A percentile compares a stretch with the other conserved stretches of the same genome.
Conservation (phyloP, 176 grass and related monocot genomes). For the Oryza meridionalis region DNA sequence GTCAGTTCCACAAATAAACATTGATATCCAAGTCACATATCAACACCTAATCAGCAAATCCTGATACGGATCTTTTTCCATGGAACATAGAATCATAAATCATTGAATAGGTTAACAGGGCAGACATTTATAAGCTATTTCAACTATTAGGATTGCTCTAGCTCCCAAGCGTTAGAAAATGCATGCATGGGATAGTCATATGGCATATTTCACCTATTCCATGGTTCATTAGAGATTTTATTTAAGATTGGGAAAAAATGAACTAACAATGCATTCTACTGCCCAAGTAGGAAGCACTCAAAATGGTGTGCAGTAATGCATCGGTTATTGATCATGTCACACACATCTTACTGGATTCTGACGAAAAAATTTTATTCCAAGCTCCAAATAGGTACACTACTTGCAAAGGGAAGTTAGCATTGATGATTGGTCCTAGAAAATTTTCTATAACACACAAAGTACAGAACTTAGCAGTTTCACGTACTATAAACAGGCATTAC, state of each 20-base stretch:
- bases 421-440: conserved; percentile 9
- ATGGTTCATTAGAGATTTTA: neutral
- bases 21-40: neutral
- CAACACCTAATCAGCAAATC: neutral
- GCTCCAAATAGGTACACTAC: neutral
- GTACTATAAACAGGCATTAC: neutral
- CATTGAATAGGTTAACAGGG: neutral
- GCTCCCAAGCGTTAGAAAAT: neutral
- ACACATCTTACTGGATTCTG: neutral
- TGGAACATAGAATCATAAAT: neutral
- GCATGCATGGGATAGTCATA: neutral
- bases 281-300: neutral
- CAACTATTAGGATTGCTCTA: neutral
- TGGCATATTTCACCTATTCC: neutral
- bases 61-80: neutral
- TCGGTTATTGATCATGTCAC: neutral
- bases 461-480: neutral
- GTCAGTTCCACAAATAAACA: neutral
- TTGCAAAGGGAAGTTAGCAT: neutral
- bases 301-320: neutral
- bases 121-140: neutral
- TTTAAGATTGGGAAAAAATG: neutral
- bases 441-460: neutral
- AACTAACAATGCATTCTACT: neutral
- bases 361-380: neutral